Evolutionary conservation across 140 eudicot genomes (phyloP), one percentile per base, ranked within the genome.

Genomic region (Cichorium intybus): DNA sequence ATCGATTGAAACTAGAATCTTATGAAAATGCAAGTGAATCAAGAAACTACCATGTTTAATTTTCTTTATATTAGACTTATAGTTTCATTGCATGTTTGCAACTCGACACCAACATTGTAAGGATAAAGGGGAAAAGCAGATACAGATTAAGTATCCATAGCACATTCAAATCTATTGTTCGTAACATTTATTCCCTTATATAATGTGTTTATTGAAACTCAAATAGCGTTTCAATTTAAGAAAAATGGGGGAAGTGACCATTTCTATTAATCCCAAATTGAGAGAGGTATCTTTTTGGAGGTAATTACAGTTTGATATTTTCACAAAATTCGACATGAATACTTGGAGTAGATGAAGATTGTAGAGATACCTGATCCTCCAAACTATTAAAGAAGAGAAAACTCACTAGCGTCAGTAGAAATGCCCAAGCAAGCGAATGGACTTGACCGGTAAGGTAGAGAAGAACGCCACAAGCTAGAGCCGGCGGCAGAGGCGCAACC

Each of bases 391-490:
- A 57, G 3, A 60, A 1, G 27, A 52, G 51, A 33, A 10, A 34
- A 51, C 82, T 75, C 39, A 80, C 94, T 34, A 18, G 93, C 72
- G 28, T 73, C 66, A 48, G 84, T 59, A 50, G 96, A 78, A 70
- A 73, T 48, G 82, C 73, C 39, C 8, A 85, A 52, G 45, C 78
- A 88, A 74, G 88, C 88, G 49, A 88, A 82, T 23, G 88, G 84
- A 33, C 24, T 70, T 53, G 87, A 82, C 15, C 68, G 76, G 60
- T 47, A 68, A 3, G 80, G 73, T 9, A 60, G 21, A 20, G 76
- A 63, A 20, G 78, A 74, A 24, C 82, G 80, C 76, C 79, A 77
- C 34, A 76, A 23, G 58, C 46, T 72, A 29, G 80, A 74, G 56
- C 71, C 80, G 54, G 80, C 88, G 50, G 80, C 59, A 11, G 84